phyloP scores from a whole-genome alignment of 176 grass and related monocot genomes.

The Avena eriantha region DNA sequence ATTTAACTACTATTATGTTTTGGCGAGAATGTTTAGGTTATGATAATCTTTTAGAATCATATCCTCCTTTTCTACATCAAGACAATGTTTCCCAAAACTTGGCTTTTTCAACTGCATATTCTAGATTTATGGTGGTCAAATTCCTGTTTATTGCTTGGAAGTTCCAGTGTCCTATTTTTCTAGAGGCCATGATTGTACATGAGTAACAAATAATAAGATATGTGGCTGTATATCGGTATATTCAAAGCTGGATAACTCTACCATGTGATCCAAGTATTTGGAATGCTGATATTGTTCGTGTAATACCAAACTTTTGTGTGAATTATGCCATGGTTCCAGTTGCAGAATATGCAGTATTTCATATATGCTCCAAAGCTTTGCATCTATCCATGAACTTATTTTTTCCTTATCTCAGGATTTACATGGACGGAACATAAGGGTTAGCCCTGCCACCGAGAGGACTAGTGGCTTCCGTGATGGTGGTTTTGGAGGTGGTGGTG shows the following conservation, averaged over 20 bases:
- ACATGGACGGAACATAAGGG: constrained; percentile 56
- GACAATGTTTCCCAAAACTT: not conserved
- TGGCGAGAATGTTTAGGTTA: not conserved
- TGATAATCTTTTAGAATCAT: not conserved
- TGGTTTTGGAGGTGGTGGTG: not conserved
- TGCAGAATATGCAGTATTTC: not conserved
- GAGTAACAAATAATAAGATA: not conserved
- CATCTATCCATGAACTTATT: not conserved
- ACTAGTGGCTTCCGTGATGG: constrained; percentile 42
- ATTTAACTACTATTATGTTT: not conserved
- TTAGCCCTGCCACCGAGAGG: constrained; percentile 68
- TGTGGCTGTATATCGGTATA: not conserved
- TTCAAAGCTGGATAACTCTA: not conserved
- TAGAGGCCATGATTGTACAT: not conserved
- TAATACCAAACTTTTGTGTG: not conserved
- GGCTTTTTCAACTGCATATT: not conserved
- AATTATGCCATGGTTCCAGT: constrained; percentile 2
- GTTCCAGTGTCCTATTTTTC: not conserved
- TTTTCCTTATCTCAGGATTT: constrained; percentile 49
- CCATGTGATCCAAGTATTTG: not conserved
- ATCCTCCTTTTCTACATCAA: not conserved
- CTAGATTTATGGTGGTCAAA: not conserved
- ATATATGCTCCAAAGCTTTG: not conserved
- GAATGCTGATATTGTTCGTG: not conserved
- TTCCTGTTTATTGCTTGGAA: not conserved